These are phyloP conservation scores for Candida sp. DNA, from an alignment of 1,139 yeast genomes.

Conservation along the genomic window DNA sequence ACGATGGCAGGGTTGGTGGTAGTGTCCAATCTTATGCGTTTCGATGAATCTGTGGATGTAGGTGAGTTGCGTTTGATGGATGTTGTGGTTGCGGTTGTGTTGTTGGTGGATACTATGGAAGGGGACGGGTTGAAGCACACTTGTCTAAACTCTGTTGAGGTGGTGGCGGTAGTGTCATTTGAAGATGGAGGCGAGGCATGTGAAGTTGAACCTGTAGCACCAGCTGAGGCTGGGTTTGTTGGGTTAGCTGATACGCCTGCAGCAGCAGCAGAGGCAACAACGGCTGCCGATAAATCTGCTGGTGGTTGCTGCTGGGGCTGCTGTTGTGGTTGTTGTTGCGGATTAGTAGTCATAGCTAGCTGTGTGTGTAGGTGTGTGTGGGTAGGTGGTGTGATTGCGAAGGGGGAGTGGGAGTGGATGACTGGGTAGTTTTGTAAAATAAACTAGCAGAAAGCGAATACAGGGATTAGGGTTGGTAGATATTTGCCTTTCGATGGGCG, in stretches of 20 bases:
- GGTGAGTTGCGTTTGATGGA: conserved; percentile 16
- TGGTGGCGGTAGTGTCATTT: conserved; percentile 5
- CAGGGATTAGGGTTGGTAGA: neutral
- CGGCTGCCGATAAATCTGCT: conserved; percentile 1
- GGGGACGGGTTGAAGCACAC: conserved; percentile 33
- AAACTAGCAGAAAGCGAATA: neutral
- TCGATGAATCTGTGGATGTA: conserved; percentile 15
- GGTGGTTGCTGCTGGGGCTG: conserved; percentile 7
- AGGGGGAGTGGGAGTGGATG: neutral
- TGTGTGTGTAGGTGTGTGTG: neutral
- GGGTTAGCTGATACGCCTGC: conserved; percentile 3
- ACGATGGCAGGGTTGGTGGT: conserved; percentile 4
- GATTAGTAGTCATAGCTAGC: conserved; percentile 1
- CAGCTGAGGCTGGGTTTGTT: neutral
- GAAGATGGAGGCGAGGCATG: conserved; percentile 13
- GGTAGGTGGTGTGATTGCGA: neutral
- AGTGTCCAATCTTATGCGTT: conserved; percentile 17
- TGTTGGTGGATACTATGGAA: conserved; percentile 9
- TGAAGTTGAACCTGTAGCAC: conserved; percentile 2
- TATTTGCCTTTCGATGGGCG: neutral
- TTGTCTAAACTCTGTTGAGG: conserved; percentile 29
- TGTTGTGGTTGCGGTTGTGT: conserved; percentile 11
- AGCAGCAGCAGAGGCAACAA: neutral
- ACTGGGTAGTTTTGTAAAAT: neutral
- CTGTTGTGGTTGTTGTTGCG: conserved; percentile 3